Conservation (phyloP, 2,329 filamentous ascomycete genomes). For the Xylariaceae sp. region DNA sequence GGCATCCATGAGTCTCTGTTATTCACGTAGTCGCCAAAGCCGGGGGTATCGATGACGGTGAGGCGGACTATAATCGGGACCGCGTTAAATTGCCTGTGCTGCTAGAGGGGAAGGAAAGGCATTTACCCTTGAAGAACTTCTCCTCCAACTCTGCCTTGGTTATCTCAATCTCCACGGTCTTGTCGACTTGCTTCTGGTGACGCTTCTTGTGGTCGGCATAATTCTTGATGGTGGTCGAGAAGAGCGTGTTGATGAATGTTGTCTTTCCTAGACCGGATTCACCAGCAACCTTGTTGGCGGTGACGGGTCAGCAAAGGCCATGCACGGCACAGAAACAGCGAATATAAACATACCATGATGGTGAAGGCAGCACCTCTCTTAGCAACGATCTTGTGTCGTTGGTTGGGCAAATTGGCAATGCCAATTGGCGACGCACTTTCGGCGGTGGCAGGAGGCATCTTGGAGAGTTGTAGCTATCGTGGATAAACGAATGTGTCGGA, state of each 20-base stretch:
- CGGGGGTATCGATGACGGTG: slow-evolving; percentile 97
- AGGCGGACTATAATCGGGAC: slow-evolving; percentile 67
- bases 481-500: slow-evolving; percentile 17
- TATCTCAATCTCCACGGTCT: slow-evolving; percentile 99
- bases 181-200: slow-evolving; percentile 99
- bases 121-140: slow-evolving; percentile 98
- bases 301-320: slow-evolving; percentile 2
- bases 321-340: neutral
- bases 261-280: slow-evolving; percentile 99
- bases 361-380: slow-evolving; percentile 96
- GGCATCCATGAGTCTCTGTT: slow-evolving; percentile 99
- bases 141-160: slow-evolving; percentile 99
- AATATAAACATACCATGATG: slow-evolving; percentile 77
- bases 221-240: slow-evolving; percentile 99
- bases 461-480: slow-evolving; percentile 26
- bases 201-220: slow-evolving; percentile 99
- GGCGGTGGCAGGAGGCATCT: slow-evolving; percentile 47
- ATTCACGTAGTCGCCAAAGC: slow-evolving; percentile 99
- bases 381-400: slow-evolving; percentile 70
- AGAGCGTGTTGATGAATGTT: slow-evolving; percentile 99
- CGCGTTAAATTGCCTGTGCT: slow-evolving; percentile 9
- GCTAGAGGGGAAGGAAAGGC: neutral
- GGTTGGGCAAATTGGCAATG: slow-evolving; percentile 70
- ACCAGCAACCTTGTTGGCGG: slow-evolving; percentile 72
- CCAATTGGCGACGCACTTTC: slow-evolving; percentile 47